Evolutionary conservation across 257 asterid genomes (phyloP), one percentile per base, ranked within the genome.

Genomic region (Hygrophila difformis): DNA sequence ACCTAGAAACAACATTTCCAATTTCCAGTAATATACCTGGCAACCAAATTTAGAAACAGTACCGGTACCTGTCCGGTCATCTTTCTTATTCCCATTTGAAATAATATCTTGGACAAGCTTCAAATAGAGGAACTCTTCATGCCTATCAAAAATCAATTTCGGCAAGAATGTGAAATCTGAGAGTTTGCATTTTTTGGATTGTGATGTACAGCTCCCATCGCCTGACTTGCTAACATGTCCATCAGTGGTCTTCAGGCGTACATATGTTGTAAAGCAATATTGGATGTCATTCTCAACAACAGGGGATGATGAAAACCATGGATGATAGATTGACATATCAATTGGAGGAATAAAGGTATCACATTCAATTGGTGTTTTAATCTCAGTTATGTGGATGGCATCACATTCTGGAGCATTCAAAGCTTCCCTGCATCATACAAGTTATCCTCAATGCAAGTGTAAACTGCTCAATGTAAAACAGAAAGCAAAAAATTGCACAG

Each of bases 61-160:
- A 62, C 95, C 97, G 34, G 93, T 84, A 53, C 97, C 94, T 3
- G 94, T 84, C 51, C 87, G 62, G 71, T 88, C 97, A 61, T 70
- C 97, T 68, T 76, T 84, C 31, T 33, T 55, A 35, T 60, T 79
- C 59, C 97, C 97, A 64, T 61, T 69, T 7, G 63, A 74, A 61
- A 88, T 74, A 49, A 88, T 76, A 51, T 88, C 97, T 71, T 76
- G 81, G 66, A 88, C 88, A 54, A 88, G 65, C 60, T 73, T 75
- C 61, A 88, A 74, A 51, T 88, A 88, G 46, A 67, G 48, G 74
- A 66, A 74, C 71, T 88, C 95, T 42, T 84, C 97, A 53, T 84
- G 97, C 66, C 75, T 81, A 44, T 79, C 89, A 39, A 76, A 79
- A 36, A 88, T 72, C 57, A 65, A 48, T 60, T 77, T 84, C n/a